Base-by-base conservation (phyloP, 352 stramenopile species). In the Phytophthora cryptogea region DNA sequence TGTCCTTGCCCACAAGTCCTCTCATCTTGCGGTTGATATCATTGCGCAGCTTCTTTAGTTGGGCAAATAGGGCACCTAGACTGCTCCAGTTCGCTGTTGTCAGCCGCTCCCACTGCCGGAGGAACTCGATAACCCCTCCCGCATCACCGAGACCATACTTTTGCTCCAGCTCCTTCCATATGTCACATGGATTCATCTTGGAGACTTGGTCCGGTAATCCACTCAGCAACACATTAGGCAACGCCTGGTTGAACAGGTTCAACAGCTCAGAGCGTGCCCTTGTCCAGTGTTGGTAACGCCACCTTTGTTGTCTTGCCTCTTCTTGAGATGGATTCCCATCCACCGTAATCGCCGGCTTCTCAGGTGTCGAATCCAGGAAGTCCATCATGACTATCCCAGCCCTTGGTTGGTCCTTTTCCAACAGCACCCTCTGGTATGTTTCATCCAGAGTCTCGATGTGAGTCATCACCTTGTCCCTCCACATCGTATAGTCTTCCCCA, bases 331-430 rank as follows among this genome's bases (percentile, higher is more conserved):
- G 10, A 23, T 39, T 26, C 27, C 40, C 27, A 27, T 4, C 4
- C 11, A 51, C 46, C 17, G 23, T 17, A 46, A 56, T 31, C 4
- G n/a, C 17, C 0, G 47, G 20, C 27, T 64, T 49, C 20, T 48
- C 31, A 9, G 37, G 50, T 5, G n/a, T 43, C 8, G 20, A 23
- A n/a, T 66, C 49, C 1, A 60, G 14, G 59, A 62, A 62, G 37
- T 56, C 26, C 7, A 41, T 27, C 51, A 62, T 62, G 27, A 57
- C n/a, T 26, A 67, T 37, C 8, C 4, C 45, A 31, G 59, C 44
- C 2, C 9, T 31, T 3, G 31, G 37, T 33, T 61, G 36, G 16
- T 62, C 59, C 51, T 61, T 67, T 43, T 62, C 45, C 43, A 67
- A 41, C 30, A 62, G 11, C 26, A 11, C 28, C 0, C 51, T n/a